Evolutionary conservation across 2,329 filamentous ascomycete genomes (phyloP).

Genomic region (Fusarium sp.): DNA sequence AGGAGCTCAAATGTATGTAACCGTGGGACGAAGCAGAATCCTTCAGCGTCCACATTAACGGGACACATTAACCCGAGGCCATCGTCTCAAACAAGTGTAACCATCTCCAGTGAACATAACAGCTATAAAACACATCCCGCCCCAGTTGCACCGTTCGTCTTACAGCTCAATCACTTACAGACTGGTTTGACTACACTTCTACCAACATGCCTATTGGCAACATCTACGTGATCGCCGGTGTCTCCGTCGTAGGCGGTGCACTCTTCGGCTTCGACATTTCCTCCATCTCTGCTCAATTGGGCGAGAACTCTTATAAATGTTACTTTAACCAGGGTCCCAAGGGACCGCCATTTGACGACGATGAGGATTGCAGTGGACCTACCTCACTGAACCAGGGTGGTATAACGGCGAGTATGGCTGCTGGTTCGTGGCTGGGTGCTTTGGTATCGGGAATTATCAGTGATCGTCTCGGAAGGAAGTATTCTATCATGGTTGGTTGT

Average conservation of each 20-base stretch:
- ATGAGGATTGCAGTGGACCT: constrained; percentile 46
- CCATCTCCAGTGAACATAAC: background rate
- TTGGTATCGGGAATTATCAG: constrained; percentile 59
- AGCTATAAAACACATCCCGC: constrained; percentile 18
- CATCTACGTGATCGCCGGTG: constrained; percentile 40
- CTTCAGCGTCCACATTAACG: constrained; percentile 8
- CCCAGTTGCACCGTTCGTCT: background rate
- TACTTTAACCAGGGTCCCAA: constrained; percentile 52
- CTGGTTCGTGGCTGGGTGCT: constrained; percentile 61
- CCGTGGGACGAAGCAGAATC: background rate
- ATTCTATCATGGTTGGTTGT: constrained; percentile 60
- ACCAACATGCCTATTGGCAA: constrained; percentile 37
- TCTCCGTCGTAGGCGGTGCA: constrained; percentile 38
- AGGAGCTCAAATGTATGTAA: constrained; percentile 7
- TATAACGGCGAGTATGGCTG: constrained; percentile 62
- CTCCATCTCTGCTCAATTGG: constrained; percentile 39
- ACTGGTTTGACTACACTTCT: background rate
- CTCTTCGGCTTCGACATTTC: constrained; percentile 42
- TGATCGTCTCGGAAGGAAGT: constrained; percentile 60
- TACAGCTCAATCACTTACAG: background rate
- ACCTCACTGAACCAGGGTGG: constrained; percentile 59
- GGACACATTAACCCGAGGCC: background rate
- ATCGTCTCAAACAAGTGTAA: background rate
- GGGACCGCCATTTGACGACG: constrained; percentile 45
- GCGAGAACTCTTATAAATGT: constrained; percentile 50